A percentile compares a stretch with the other conserved stretches of the same genome.
These are phyloP conservation scores for Euphrasia arctica DNA, from an alignment of 305 asterid species.

Conservation along the genomic window DNA sequence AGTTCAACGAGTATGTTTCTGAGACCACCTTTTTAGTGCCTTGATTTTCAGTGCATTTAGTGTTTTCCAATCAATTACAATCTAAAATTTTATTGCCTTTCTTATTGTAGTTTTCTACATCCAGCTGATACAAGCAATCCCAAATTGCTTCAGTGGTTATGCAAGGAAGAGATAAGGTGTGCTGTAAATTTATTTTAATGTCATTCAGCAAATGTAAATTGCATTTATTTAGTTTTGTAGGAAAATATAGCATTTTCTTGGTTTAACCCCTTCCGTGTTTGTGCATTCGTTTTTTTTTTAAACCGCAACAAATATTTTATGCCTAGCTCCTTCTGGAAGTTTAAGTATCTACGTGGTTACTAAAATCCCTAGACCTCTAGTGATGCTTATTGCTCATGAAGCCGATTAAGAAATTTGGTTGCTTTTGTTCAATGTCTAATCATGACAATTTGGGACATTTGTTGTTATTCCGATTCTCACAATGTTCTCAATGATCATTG, in stretches of 20 bases:
- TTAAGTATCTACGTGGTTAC: too few relatives aligned
- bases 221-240: slow-evolving; percentile 14
- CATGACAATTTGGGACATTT: too few relatives aligned
- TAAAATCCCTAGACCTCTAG: too few relatives aligned
- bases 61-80: slow-evolving; percentile 12
- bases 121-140: slow-evolving; percentile 86
- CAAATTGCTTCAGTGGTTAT: slow-evolving; percentile 73
- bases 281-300: background rate
- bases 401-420: too few relatives aligned
- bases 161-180: slow-evolving; percentile 93
- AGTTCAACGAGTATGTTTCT: slow-evolving; percentile 83
- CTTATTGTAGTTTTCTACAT: slow-evolving; percentile 69
- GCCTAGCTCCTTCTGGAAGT: too few relatives aligned
- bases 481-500: too few relatives aligned
- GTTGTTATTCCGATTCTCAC: too few relatives aligned
- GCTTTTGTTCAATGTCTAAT: too few relatives aligned
- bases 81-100: slow-evolving; percentile 17
- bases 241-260: background rate
- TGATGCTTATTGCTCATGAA: too few relatives aligned
- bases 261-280: too few relatives aligned
- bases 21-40: slow-evolving; percentile 2
- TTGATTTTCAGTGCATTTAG: slow-evolving; percentile 20
- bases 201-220: background rate
- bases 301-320: too few relatives aligned
- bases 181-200: slow-evolving; percentile 18